Evolutionary conservation across 257 asterid species (phyloP).

Genomic region (Salvia miltiorrhiza): DNA sequence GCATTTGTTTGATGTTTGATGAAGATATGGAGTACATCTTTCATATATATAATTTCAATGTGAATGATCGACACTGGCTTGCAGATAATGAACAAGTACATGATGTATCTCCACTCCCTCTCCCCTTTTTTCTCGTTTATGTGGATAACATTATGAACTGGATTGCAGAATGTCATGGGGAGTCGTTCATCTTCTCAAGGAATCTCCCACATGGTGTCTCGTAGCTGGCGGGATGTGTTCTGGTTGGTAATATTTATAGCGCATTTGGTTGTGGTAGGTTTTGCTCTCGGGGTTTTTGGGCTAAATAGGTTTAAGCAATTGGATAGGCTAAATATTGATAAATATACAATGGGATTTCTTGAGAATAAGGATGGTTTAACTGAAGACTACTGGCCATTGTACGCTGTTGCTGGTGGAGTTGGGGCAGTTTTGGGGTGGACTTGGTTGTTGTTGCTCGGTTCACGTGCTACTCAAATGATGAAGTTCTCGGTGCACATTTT

Average conservation of each 20-base stretch:
- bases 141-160: slow-evolving; percentile 9
- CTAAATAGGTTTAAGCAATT: slow-evolving; percentile 73
- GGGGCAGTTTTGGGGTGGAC: slow-evolving; percentile 79
- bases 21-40: too few relatives aligned
- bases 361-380: slow-evolving; percentile 83
- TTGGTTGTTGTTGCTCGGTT: slow-evolving; percentile 86
- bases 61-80: background rate
- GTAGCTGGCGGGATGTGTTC: slow-evolving; percentile 87
- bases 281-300: slow-evolving; percentile 78
- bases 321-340: slow-evolving; percentile 92
- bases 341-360: slow-evolving; percentile 65
- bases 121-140: slow-evolving; percentile 1
- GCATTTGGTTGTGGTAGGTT: slow-evolving; percentile 71
- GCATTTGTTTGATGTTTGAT: too few relatives aligned
- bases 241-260: slow-evolving; percentile 73
- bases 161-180: slow-evolving; percentile 62
- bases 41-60: background rate
- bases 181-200: slow-evolving; percentile 47
- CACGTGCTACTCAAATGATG: slow-evolving; percentile 74
- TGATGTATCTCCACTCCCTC: background rate
- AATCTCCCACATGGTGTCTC: slow-evolving; percentile 44
- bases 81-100: background rate
- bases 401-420: slow-evolving; percentile 74
- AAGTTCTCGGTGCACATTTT: slow-evolving; percentile 82
- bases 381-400: slow-evolving; percentile 91